Evolutionary conservation across 179 eudicot genomes (phyloP), one percentile per base, ranked within the genome.

Genomic region (Actinidia polygama): DNA sequence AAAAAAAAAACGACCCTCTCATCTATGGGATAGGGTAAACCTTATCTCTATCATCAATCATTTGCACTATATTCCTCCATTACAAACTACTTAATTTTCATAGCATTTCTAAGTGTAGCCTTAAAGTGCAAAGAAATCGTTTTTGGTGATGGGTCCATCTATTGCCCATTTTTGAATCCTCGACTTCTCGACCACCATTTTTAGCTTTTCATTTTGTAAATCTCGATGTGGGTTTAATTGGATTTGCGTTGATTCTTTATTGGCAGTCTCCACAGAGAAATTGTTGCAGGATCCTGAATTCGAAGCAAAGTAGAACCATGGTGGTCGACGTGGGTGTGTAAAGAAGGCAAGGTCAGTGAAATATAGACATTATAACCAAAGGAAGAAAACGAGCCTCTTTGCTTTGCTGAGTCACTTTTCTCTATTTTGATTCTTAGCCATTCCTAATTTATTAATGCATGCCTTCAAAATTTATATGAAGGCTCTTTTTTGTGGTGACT

Each of bases 211-310:
- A n/a, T n/a, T n/a, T n/a, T 2, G 55, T 19, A 23, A 15, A 62
- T 0, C 66, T 12, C 0, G 23, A 47, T 67, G 54, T 58, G 18
- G 71, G 63, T 75, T 84, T 57, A 59, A 58, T 63, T 63, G 57
- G 2, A 30, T 15, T 71, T 57, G 36, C 47, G 77, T 71, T 72
- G 40, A 14, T 14, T 77, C 82, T 59, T 0, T 62, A 63, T 67
- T 6, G 73, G 85, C 96, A 95, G 98, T 91, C 98, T 44, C 98
- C 98, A 1, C 85, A 96, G 83, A 90, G 98, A 87, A 94, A 94
- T 82, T 95, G 98, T 88, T 95, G 98, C 91, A 89, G 97, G 84
- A 53, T 95, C 63, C 15, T 88, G 85, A 80, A 79, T 14, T 85
- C 92, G 36, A 85, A 76, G 70, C 83, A 83, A 77, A 85, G n/a